Evolutionary conservation across 148 eudicot genomes (phyloP), one percentile per base, ranked within the genome.

Genomic region (Chenopodium album): DNA sequence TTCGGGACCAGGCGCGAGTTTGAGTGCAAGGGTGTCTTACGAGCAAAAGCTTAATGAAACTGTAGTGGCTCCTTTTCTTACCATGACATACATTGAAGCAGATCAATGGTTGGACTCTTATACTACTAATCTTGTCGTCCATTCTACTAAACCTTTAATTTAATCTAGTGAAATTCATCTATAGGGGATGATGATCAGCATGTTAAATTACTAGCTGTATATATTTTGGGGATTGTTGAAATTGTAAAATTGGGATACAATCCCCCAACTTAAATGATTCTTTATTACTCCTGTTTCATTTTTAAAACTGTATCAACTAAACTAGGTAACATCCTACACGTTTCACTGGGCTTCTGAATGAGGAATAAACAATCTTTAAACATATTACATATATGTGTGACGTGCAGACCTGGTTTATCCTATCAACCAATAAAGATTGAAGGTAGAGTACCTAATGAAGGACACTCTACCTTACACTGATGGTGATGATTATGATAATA

Each of bases 51-150:
- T 95, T 3, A 89, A 95, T 59, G 93, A 95, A 54, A 87, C 92
- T 11, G 82, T 78, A 83, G 92, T 90, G 56, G 87, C 92, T 54
- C 91, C 89, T 26, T 95, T 93, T 78, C 92, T 95, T 13, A 89
- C 87, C 56, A 37, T 81, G 23, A 89, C 96, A 69, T 95, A 86
- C 85, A 88, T 95, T 74, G 93, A 95, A 70, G 93, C 90, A 41
- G 93, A 92, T 88, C 93, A 87, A 76, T 95, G 98, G 98, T 83
- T 95, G 78, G 89, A 90, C 31, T 82, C 91, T 28, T 90, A 82
- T 83, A 67, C 34, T 67, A 70, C 71, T 50, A 82, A 86, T 52
- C 87, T 88, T 29, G 62, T 85, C 32, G 78, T 80, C 63, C 73
- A 65, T 71, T 63, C 65, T 28, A 23, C 77, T 22, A 48, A 41